Evolutionary conservation across 2,329 filamentous ascomycete genomes (phyloP).

Genomic region (Aspergillus chevalieri): DNA sequence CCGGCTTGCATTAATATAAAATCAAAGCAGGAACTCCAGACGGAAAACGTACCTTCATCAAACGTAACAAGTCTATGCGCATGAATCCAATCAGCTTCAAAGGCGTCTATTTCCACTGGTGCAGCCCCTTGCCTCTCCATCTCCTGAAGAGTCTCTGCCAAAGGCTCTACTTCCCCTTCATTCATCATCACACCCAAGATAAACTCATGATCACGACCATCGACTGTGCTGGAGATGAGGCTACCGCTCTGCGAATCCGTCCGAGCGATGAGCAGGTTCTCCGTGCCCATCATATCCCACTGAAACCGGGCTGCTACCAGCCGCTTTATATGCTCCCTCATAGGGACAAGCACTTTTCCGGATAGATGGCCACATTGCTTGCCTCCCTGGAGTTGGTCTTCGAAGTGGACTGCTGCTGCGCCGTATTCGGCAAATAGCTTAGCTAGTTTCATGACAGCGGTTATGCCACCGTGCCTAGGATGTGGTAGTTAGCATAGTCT

Average conservation of each 20-base stretch:
- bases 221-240: constrained; percentile 81
- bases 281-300: constrained; percentile 95
- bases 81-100: constrained; percentile 84
- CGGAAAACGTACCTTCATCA: constrained; percentile 58
- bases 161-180: constrained; percentile 53
- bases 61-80: constrained; percentile 79
- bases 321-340: constrained; percentile 93
- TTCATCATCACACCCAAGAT: constrained; percentile 80
- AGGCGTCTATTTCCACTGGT: constrained; percentile 74
- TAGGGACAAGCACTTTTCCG: constrained; percentile 89
- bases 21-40: not conserved
- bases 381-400: constrained; percentile 94
- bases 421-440: constrained; percentile 98
- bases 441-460: constrained; percentile 88
- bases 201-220: constrained; percentile 93
- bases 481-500: constrained; percentile 2
- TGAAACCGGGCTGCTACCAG: constrained; percentile 89
- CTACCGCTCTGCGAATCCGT: constrained; percentile 94
- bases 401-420: constrained; percentile 92
- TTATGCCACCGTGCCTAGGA: constrained; percentile 76
- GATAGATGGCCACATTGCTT: constrained; percentile 98
- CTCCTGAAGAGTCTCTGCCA: constrained; percentile 80
- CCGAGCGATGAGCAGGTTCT: constrained; percentile 89
- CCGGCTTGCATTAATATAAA: constrained; percentile 1
- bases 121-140: constrained; percentile 79